Conservation (phyloP, 2,329 filamentous ascomycete genomes). For the Botryotinia convoluta region DNA sequence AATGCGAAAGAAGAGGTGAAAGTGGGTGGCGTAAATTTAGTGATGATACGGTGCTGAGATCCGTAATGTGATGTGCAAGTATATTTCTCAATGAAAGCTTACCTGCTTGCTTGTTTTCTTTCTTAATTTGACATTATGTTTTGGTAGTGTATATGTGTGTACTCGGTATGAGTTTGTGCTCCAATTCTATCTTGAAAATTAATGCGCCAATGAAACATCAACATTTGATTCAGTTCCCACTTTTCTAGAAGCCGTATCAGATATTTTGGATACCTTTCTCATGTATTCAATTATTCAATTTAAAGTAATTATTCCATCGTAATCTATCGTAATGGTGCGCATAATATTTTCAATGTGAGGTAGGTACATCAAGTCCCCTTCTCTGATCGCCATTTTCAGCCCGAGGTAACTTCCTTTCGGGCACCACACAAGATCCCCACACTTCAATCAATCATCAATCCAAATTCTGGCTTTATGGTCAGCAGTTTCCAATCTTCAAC, state of each 20-base stretch:
- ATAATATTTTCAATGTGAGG: not conserved
- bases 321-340: conserved; percentile 10
- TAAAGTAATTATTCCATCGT: not conserved
- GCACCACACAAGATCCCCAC: not conserved
- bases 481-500: not conserved
- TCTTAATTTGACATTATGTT: not conserved
- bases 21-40: conserved; percentile 5
- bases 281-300: not conserved
- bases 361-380: not conserved
- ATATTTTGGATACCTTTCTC: not conserved
- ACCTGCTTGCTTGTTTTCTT: not conserved
- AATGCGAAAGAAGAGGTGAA: not conserved
- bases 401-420: conserved; percentile 7
- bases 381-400: conserved; percentile 1
- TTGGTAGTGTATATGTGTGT: not conserved
- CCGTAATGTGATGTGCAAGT: not conserved
- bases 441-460: conserved; percentile 1
- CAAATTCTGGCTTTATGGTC: not conserved
- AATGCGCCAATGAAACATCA: conserved; percentile 5
- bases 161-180: not conserved
- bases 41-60: not conserved
- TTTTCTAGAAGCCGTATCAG: not conserved
- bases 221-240: not conserved
- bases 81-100: not conserved
- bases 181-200: not conserved